Conservation (phyloP, 805 yeast species). For the Saccharomycopsis sp. region DNA sequence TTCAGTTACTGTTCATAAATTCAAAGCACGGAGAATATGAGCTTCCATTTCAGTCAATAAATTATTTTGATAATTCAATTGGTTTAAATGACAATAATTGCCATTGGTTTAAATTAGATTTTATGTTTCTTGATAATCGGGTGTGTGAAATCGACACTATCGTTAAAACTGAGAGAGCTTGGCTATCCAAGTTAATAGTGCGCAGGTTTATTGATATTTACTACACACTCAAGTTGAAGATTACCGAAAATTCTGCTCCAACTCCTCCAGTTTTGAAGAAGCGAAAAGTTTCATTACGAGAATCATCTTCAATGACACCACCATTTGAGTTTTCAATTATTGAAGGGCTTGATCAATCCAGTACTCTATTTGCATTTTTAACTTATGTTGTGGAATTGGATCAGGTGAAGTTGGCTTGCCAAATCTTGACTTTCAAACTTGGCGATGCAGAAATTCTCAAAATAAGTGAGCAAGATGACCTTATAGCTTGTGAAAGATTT, state of each 20-base stretch:
- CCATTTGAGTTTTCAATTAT: too few relatives aligned
- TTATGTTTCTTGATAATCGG: constrained; percentile 2
- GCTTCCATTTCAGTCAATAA: not conserved
- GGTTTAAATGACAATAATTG: not conserved
- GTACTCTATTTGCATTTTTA: not conserved
- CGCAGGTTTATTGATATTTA: not conserved
- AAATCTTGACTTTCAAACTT: too few relatives aligned
- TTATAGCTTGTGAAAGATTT: not conserved
- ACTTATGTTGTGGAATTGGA: not conserved
- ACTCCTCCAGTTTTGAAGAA: not conserved
- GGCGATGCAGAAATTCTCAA: too few relatives aligned
- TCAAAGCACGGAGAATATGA: not conserved
- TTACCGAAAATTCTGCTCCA: not conserved
- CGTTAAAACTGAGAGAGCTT: constrained; percentile 1
- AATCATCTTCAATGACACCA: not conserved
- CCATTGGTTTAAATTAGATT: constrained; percentile 17
- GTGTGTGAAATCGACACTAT: not conserved
- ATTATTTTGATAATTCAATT: constrained; percentile 10
- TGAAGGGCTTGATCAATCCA: not conserved
- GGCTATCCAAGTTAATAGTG: constrained; percentile 7
- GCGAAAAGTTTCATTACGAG: not conserved
- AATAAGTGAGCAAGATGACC: too few relatives aligned
- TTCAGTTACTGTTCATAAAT: not conserved
- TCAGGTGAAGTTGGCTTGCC: too few relatives aligned
- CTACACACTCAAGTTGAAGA: not conserved